Evolutionary conservation across 441 rosid species (phyloP).

Genomic region (Macaranga tanarius): DNA sequence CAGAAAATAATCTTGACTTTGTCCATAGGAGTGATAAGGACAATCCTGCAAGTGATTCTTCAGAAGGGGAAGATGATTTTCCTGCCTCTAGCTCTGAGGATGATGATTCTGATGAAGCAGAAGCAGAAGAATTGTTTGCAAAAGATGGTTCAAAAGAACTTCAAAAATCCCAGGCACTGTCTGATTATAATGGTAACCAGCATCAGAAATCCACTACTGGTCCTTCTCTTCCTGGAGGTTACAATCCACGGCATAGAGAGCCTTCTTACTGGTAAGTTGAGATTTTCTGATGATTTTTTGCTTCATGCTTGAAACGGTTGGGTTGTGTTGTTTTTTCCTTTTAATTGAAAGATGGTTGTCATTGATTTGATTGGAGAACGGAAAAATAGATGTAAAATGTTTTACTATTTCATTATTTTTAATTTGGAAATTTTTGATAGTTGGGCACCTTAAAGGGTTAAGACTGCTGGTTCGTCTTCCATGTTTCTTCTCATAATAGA

Average conservation of each 20-base stretch:
- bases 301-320: not conserved
- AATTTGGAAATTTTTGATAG: not conserved
- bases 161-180: constrained; percentile 31
- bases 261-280: constrained; percentile 75
- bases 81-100: constrained; percentile 54
- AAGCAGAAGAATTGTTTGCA: constrained; percentile 47
- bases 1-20: constrained; percentile 28
- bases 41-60: constrained; percentile 45
- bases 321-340: not conserved
- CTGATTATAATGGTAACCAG: constrained; percentile 32
- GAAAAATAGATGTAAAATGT: not conserved
- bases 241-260: constrained; percentile 87
- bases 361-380: not conserved
- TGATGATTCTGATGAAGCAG: constrained; percentile 55
- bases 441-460: not conserved
- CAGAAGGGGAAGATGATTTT: constrained; percentile 51
- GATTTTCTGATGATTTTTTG: constrained; percentile 6
- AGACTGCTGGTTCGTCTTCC: not conserved
- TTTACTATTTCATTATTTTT: not conserved
- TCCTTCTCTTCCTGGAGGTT: constrained; percentile 74
- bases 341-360: not conserved
- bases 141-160: constrained; percentile 37
- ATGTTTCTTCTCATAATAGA: not conserved
- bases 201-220: constrained; percentile 30
- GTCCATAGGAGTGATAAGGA: constrained; percentile 30